Evolutionary conservation across 2,329 filamentous ascomycete species (phyloP), one percentile per base, ranked within the genome.

Genomic region (Moelleriella libera): DNA sequence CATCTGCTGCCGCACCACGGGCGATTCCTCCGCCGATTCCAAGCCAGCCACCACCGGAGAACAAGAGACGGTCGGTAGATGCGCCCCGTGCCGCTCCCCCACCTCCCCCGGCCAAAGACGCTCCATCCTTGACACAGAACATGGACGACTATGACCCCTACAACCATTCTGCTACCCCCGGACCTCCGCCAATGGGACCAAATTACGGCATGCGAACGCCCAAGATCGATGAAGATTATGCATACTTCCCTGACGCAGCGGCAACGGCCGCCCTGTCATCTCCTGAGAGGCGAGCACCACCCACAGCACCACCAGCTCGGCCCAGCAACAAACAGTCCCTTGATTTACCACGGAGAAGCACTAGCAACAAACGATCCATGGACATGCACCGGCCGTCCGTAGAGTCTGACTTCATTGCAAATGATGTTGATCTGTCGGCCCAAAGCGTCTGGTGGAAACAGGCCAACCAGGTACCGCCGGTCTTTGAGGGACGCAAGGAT

Each of bases 391-490:
- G 90, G 44, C 82, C 86, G 21, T 83, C 82, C 5, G 75, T 81
- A 62, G 86, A 90, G 53, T 80, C 83, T 43, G 86, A 88, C 1
- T 94, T 82, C 59, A 90, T 97, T 52, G 92, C 92, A 41, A 82
- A 82, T 48, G 89, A 97, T 50, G 67, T 97, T 48, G 89, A 97
- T 57, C 71, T 97, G 39, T 82, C 78, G 10, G 71, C 76, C 43
- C 74, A 75, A 45, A 85, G 80, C 14, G 76, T 82, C 45, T 98
- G 92, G 92, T 98, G 90, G 89, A 79, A 83, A 39, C 81, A 89
- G 58, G 73, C 83, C 9, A 85, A 86, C 52, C 79, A 79, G 39
- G 75, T 89, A 2, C 92, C 92, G 3, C 88, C 90, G 0, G 76
- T 79, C 2, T 78, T 97, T 51, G 85, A 94, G 60, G 81, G 80